Conservation (phyloP, 163 green algal species). For the Chloromonas sp. region DNA sequence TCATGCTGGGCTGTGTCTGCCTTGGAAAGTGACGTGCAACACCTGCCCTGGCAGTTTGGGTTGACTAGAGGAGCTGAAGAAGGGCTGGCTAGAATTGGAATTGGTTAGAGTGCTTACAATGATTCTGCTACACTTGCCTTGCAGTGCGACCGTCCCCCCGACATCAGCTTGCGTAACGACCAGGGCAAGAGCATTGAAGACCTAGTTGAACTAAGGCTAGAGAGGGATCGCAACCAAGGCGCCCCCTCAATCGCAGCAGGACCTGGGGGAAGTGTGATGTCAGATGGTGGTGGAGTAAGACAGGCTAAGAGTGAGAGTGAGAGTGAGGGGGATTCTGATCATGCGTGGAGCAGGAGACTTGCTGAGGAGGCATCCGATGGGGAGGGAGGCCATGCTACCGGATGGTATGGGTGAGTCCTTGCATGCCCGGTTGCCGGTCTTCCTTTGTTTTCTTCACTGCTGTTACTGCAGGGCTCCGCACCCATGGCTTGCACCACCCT, state of each 20-base stretch:
- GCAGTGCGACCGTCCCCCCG: slow-evolving; percentile 9
- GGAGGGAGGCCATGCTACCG: slow-evolving; percentile 12
- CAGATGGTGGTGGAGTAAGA: background rate
- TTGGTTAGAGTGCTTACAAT: too few species aligned
- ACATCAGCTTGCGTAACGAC: slow-evolving; percentile 1
- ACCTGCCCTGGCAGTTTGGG: too few species aligned
- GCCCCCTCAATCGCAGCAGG: too few species aligned
- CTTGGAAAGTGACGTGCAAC: too few species aligned
- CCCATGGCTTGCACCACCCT: too few species aligned
- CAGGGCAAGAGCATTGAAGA: background rate
- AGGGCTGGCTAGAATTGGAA: too few species aligned
- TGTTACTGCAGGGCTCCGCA: background rate
- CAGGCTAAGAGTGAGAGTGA: background rate
- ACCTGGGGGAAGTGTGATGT: too few species aligned
- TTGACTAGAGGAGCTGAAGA: too few species aligned
- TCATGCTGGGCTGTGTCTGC: too few species aligned
- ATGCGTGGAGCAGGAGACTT: slow-evolving; percentile 20
- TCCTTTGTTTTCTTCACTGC: background rate
- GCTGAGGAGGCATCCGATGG: slow-evolving; percentile 32
- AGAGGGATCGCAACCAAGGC: background rate
- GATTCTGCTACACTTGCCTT: background rate
- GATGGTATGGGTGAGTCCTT: background rate
- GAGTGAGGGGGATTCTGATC: slow-evolving; percentile 3
- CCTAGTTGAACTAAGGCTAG: background rate
- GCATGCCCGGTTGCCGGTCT: background rate